Evolutionary conservation across 192 early-diverging fungal genomes (phyloP), one percentile per base, ranked within the genome.

Genomic region (Diversispora epigaea): DNA sequence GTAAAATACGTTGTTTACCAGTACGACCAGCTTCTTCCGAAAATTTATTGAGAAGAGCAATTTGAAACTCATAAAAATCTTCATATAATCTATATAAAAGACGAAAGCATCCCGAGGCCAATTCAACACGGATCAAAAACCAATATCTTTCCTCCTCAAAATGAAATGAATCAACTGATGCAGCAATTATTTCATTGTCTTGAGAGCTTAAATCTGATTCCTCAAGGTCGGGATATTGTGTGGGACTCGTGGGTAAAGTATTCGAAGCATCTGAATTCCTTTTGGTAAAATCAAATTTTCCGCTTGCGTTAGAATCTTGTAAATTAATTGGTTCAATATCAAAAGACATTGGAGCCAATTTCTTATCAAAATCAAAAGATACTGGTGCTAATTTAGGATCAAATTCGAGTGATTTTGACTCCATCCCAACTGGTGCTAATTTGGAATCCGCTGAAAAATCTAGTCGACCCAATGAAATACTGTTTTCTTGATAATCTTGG

Each of bases 1-100:
- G 81, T 64, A 91, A 73, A 66, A 85, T 90, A 15, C 89, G 72
- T 67, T 86, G 77, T 22, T 84, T 78, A 25, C 81, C 85, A 6
- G 71, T 81, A 62, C 85, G 79, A 22, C 89, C 89, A 39, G 89
- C 87, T 76, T 91, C 89, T 11, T 80, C 83, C 9, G 88, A 91
- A 79, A 90, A 93, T 54, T 84, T 77, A 45, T 91, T 84, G 52
- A 89, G 73, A 17, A 93, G 82, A 65, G 84, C 83, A 75, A 89
- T 91, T 76, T 92, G 92, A 77, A 91, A 91, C 76, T 86, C 84
- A 76, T 91, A 89, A 82, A 93, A 91, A 79, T 93, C 92, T 70
- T 93, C 92, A 78, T 93, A 93, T 15, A 89, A 78, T 64, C 92
- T 85, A 76, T 86, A 91, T 32, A 93, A 75, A 58, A 86, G 85